A percentile compares a stretch with the other conserved stretches of the same genome.
These are phyloP conservation scores for Aspergillus sp. DNA, from an alignment of 2,329 filamentous ascomycete genomes.

Conservation along the genomic window DNA sequence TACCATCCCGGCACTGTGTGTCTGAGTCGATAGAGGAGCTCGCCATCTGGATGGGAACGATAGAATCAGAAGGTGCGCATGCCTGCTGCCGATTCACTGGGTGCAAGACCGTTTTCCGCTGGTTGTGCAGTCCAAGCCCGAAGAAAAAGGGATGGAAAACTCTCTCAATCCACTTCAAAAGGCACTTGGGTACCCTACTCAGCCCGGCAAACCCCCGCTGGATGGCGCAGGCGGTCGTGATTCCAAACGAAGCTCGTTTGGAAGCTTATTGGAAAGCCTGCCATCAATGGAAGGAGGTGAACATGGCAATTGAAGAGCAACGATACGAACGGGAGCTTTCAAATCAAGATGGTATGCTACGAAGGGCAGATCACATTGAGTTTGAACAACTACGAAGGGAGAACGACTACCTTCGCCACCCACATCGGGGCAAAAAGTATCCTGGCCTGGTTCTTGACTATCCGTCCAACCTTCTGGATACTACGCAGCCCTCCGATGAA, in stretches of 20 bases:
- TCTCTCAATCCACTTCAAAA: background rate
- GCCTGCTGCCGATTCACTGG: constrained; percentile 4
- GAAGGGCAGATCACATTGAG: background rate
- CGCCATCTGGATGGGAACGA: background rate
- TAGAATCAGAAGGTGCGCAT: background rate
- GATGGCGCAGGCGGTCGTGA: constrained; percentile 5
- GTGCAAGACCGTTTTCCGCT: constrained; percentile 13
- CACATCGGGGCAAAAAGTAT: constrained; percentile 1
- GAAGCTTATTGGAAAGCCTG: constrained; percentile 2
- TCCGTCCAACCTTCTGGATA: background rate
- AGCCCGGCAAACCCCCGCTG: background rate
- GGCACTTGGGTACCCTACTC: background rate
- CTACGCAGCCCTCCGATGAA: background rate
- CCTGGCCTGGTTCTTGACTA: background rate
- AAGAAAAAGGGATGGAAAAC: constrained; percentile 9
- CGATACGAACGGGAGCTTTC: background rate
- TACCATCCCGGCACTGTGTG: background rate
- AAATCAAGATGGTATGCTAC: background rate
- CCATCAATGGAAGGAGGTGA: constrained; percentile 11
- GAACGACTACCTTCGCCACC: constrained; percentile 10
- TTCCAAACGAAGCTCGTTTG: background rate
- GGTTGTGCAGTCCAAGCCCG: background rate
- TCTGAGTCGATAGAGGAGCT: background rate
- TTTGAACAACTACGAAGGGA: constrained; percentile 10
- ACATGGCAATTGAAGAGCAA: constrained; percentile 14